phyloP scores from a whole-genome alignment of 139 green algal species.

The Coelastrella sp. region DNA sequence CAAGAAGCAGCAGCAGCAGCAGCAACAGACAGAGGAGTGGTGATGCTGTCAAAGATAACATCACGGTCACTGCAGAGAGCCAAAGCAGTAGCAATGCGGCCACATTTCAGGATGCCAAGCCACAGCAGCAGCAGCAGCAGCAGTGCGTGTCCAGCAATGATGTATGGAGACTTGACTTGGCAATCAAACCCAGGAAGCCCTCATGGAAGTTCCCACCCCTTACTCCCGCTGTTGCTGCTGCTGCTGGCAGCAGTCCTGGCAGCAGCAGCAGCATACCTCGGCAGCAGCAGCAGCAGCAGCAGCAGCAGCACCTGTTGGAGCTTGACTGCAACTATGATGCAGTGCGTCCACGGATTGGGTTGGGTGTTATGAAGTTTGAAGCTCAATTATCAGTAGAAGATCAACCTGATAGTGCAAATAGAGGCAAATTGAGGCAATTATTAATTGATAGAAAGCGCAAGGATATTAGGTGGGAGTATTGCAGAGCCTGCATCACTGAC shows the following conservation, averaged over 20 bases:
- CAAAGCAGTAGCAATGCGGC: neutral
- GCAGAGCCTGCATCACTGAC: no score
- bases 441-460: neutral
- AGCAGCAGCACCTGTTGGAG: slow-evolving; percentile 21
- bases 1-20: neutral
- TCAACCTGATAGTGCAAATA: neutral
- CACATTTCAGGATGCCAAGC: neutral
- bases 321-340: neutral
- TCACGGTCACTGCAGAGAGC: neutral
- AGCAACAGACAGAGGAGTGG: neutral
- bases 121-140: neutral
- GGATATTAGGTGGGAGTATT: neutral
- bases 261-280: neutral
- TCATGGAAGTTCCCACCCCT: slow-evolving; percentile 20
- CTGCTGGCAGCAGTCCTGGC: neutral
- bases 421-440: neutral
- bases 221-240: neutral
- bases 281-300: slow-evolving; percentile 5
- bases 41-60: no score
- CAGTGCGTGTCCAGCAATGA: neutral
- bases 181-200: slow-evolving; percentile 4
- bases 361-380: slow-evolving; percentile 11
- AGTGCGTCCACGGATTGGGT: neutral
- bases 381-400: neutral
- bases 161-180: neutral